Conservation (phyloP, 1,139 yeast species). For the Meyerozyma athensensis region DNA sequence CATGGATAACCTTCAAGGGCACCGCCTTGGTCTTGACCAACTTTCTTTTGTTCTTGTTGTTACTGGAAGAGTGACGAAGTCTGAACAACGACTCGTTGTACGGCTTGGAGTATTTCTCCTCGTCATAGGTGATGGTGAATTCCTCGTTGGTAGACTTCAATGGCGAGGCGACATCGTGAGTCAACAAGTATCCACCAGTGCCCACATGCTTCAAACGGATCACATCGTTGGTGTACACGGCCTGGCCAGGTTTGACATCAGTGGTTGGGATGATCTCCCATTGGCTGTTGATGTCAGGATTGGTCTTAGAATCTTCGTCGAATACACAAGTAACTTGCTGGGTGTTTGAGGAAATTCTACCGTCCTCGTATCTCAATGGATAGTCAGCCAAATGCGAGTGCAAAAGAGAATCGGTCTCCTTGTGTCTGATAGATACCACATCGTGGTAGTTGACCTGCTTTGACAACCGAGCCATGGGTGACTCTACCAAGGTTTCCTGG, state of each 20-base stretch:
- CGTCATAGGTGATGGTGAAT: constrained; percentile 67
- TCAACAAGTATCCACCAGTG: constrained; percentile 71
- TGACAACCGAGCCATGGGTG: constrained; percentile 68
- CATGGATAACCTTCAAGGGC: constrained; percentile 67
- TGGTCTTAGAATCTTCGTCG: constrained; percentile 23
- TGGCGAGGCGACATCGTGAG: constrained; percentile 99
- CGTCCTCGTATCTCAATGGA: constrained; percentile 94
- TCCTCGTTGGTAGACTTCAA: constrained; percentile 86
- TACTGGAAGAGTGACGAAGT: constrained; percentile 47
- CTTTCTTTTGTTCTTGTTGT: constrained; percentile 44
- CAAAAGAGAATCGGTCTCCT: constrained; percentile 66
- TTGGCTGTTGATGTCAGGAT: constrained; percentile 60
- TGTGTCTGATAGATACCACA: constrained; percentile 69
- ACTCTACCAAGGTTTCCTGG: constrained; percentile 86
- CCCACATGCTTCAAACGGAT: constrained; percentile 78
- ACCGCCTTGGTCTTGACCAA: constrained; percentile 66
- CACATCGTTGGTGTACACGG: constrained; percentile 52
- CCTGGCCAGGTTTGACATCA: constrained; percentile 29
- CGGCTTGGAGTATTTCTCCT: constrained; percentile 30
- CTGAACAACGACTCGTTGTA: constrained; percentile 78
- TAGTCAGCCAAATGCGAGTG: constrained; percentile 75
- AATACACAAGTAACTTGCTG: constrained; percentile 85
- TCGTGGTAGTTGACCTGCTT: constrained; percentile 74
- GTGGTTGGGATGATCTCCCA: constrained; percentile 81
- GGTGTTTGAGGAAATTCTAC: constrained; percentile 90